These are phyloP conservation scores for Penicillium sp. DNA, from an alignment of 2,329 filamentous ascomycete genomes.

Conservation along the genomic window DNA sequence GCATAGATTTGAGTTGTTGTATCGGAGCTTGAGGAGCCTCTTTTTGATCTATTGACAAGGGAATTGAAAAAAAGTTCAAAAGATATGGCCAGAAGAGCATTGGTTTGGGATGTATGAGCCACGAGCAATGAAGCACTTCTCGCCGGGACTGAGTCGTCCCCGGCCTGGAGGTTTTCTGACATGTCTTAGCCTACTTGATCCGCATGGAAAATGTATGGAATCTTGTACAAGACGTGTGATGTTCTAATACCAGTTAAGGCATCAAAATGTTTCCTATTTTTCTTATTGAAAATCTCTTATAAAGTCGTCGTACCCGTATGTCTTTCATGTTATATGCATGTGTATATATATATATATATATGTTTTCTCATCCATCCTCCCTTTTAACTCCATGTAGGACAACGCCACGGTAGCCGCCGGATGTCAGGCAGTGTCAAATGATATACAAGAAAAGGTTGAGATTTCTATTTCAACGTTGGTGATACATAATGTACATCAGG, in stretches of 20 bases:
- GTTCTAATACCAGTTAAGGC: constrained; percentile 43
- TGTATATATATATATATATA: too few relatives aligned
- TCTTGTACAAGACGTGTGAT: constrained; percentile 37
- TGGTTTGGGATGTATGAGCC: constrained; percentile 44
- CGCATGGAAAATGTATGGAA: constrained; percentile 34
- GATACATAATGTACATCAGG: constrained; percentile 21
- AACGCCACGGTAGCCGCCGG: not conserved
- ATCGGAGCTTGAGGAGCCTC: constrained; percentile 27
- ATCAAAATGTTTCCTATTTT: constrained; percentile 37
- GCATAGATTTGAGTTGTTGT: constrained; percentile 55
- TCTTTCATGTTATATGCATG: not conserved
- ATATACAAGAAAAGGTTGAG: constrained; percentile 8
- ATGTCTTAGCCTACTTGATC: constrained; percentile 41
- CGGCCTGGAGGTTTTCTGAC: constrained; percentile 32
- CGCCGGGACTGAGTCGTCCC: constrained; percentile 19
- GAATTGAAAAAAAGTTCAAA: constrained; percentile 38
- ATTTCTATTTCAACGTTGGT: constrained; percentile 9
- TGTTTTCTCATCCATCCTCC: not conserved
- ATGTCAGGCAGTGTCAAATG: not conserved
- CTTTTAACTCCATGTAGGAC: not conserved
- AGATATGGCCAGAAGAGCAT: constrained; percentile 31
- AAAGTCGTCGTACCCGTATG: constrained; percentile 1
- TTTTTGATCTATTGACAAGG: constrained; percentile 30
- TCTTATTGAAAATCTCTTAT: constrained; percentile 18
- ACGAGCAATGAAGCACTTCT: constrained; percentile 44